Evolutionary conservation across 257 asterid species (phyloP).

Genomic region (Solanum bulbocastanum): DNA sequence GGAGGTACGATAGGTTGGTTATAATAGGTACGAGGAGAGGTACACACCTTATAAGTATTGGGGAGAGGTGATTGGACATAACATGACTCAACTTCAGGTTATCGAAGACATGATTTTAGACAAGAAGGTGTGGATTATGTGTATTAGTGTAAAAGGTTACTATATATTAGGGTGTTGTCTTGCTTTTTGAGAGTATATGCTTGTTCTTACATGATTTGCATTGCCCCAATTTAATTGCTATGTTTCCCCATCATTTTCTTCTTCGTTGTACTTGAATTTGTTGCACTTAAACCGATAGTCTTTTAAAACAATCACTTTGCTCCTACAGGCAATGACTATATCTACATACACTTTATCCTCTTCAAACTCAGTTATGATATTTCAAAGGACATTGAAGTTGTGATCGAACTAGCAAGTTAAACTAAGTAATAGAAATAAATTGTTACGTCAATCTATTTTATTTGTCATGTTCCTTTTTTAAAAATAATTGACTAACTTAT

Average conservation of each 20-base stretch:
- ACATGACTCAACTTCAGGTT: neutral
- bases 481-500: too few relatives aligned
- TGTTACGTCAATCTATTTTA: too few relatives aligned
- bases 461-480: too few relatives aligned
- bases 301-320: too few relatives aligned
- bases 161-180: neutral
- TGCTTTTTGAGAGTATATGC: too few relatives aligned
- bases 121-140: neutral
- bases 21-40: too few relatives aligned
- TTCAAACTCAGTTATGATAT: too few relatives aligned
- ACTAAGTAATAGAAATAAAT: neutral
- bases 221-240: neutral
- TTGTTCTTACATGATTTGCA: neutral
- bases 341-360: neutral
- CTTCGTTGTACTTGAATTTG: neutral
- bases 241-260: neutral
- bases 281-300: rapidly evolving
- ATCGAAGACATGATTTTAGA: neutral
- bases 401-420: neutral
- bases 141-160: neutral
- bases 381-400: too few relatives aligned
- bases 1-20: neutral
- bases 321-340: too few relatives aligned
- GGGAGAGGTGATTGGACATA: neutral
- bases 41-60: too few relatives aligned